Conservation (phyloP, 129 eudicot species). For the Heracleum sosnowskyi region DNA sequence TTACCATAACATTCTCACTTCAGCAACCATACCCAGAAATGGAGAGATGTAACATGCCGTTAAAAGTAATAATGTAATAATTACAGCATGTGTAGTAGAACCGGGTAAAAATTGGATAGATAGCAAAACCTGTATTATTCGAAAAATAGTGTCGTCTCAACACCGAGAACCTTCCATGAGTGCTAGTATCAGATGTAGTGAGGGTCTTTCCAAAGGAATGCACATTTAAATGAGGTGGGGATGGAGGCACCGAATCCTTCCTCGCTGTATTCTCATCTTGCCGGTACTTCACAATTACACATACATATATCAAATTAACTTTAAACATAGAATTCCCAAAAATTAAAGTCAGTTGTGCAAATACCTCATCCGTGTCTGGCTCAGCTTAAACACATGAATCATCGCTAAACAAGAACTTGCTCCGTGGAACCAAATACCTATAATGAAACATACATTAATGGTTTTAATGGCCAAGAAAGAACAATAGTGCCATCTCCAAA, state of each 20-base stretch:
- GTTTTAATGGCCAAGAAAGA: no score
- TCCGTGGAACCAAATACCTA: no score
- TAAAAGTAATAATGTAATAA: no score
- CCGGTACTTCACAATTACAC: slow-evolving; percentile 12
- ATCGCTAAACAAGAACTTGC: no score
- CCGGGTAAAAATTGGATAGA: no score
- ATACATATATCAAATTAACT: not conserved
- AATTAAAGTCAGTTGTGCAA: slow-evolving; percentile 60
- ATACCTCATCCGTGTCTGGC: slow-evolving; percentile 81
- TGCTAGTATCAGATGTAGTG: not conserved
- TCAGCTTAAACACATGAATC: slow-evolving; percentile 48
- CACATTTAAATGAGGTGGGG: not conserved
- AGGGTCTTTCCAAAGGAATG: not conserved
- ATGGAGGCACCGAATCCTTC: not conserved
- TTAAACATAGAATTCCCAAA: not conserved
- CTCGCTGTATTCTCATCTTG: not conserved
- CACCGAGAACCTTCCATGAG: not conserved
- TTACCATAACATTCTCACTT: no score
- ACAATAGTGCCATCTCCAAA: no score
- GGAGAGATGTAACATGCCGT: no score
- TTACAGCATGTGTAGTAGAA: no score
- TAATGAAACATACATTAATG: no score
- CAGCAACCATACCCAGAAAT: no score
- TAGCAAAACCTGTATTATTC: no score
- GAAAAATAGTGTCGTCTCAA: not conserved